Evolutionary conservation across 1,284 basidiomycete species (phyloP), one percentile per base, ranked within the genome.

Genomic region (Trichosporon coremiiforme): DNA sequence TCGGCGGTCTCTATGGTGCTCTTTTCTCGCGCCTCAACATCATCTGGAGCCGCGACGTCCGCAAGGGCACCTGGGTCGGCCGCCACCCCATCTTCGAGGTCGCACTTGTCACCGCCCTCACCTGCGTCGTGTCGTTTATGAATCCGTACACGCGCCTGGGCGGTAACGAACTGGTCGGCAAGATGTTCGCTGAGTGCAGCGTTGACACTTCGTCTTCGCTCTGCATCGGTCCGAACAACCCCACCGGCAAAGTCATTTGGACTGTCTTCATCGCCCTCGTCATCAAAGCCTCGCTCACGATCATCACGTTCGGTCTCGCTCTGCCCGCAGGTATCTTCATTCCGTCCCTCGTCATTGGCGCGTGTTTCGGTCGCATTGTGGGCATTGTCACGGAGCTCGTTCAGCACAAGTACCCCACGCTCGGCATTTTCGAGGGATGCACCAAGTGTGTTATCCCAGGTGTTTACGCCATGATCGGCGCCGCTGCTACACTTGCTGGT

Each of bases 241-340:
- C 57, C 15, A 31, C 57, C 29, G 31, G 57, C 29, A 13, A 60
- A 7, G 87, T 96, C 36, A 85, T 91, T 55, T 84, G 84, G 38
- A 87, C 89, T 4, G 88, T 98, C 71, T 84, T 88, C 29, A 85
- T 89, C 33, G 92, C 94, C 0, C 87, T 96, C 82, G 64, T 94
- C 63, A 89, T 95, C 76, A 95, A 95, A 82, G 91, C 90, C 0
- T 87, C 86, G 1, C 84, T 98, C 69, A 97, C 95, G 0, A 87
- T 96, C 68, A 87, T 98, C 62, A 98, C 95, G 0, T 99, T 98
- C 74, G 95, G 95, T 2, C 94, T 97, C 84, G 94, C 92, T 78
- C 79, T 97, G 4, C 94, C 94, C 15, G 95, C 95, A 4, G 96
- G 96, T 1, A 96, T 99, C 76, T 99, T 99, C 83, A 93, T 99